These are phyloP conservation scores for Metarhizium humberi DNA, from an alignment of 2,329 filamentous ascomycete species.

Conservation along the genomic window DNA sequence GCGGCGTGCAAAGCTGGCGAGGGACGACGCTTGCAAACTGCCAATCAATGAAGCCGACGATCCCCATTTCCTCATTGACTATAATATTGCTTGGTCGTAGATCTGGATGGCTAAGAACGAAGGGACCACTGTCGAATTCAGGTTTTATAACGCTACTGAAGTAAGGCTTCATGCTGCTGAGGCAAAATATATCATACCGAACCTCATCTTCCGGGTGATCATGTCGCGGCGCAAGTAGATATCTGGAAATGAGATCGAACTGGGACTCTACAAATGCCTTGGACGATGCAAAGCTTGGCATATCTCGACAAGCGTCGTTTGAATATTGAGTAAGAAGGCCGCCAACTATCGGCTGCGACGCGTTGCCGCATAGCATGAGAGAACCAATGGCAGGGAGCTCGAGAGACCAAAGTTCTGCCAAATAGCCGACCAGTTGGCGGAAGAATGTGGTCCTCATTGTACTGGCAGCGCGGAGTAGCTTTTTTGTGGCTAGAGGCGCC, in stretches of 20 bases:
- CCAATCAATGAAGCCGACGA: constrained; percentile 18
- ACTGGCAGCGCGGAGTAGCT: constrained; percentile 8
- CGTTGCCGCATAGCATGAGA: neutral
- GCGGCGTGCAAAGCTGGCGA: constrained; percentile 9
- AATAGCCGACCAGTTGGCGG: constrained; percentile 10
- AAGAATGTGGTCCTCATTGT: constrained; percentile 10
- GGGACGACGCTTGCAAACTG: constrained; percentile 12
- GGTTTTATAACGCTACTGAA: constrained; percentile 1
- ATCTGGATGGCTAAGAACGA: constrained; percentile 10
- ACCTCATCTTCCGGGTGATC: constrained; percentile 5
- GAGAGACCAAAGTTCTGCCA: neutral
- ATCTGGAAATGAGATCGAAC: constrained; percentile 2
- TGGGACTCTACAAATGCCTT: constrained; percentile 3
- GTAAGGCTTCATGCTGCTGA: neutral
- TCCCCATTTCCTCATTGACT: constrained; percentile 12
- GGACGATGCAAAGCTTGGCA: constrained; percentile 2
- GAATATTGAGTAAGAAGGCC: neutral
- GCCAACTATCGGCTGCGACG: neutral
- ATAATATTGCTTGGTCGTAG: constrained; percentile 14
- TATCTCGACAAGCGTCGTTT: constrained; percentile 4
- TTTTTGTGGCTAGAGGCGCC: constrained; percentile 5
- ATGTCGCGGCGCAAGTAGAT: constrained; percentile 7
- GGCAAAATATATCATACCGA: constrained; percentile 2
- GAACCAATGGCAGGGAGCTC: constrained; percentile 2
- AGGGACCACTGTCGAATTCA: constrained; percentile 4